A percentile compares a stretch with the other conserved stretches of the same genome.
phyloP scores from a whole-genome alignment of 306 rosid species.

The Vicia faba region DNA sequence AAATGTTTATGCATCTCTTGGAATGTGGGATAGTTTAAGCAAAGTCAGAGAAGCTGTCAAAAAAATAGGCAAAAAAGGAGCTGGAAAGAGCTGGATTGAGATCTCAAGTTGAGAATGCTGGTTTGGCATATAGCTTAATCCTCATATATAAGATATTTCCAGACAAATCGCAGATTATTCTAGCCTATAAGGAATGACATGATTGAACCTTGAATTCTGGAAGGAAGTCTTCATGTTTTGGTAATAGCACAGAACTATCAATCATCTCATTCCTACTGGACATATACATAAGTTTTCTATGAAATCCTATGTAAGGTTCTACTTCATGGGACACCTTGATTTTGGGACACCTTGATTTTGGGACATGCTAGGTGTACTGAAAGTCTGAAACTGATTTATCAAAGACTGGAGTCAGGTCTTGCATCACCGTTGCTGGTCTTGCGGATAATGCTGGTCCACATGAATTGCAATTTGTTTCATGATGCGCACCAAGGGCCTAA shows the following conservation, averaged over 20 bases:
- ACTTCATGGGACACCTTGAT: conserved; percentile 66
- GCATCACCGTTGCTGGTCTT: conserved; percentile 68
- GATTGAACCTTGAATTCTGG: conserved; percentile 32
- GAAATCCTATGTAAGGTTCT: conserved; percentile 46
- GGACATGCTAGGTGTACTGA: conserved; percentile 72
- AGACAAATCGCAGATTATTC: conserved; percentile 18
- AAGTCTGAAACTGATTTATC: conserved; percentile 54
- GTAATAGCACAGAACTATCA: conserved; percentile 16
- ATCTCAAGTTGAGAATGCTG: conserved; percentile 52
- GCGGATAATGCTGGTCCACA: conserved; percentile 45
- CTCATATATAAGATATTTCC: conserved; percentile 7
- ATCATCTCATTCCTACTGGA: conserved; percentile 52
- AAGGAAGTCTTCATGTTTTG: conserved; percentile 29
- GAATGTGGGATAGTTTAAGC: conserved; percentile 77
- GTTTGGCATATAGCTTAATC: conserved; percentile 26
- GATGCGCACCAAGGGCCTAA: conserved; percentile 65
- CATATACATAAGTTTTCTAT: conserved; percentile 69
- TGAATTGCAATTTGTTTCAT: conserved; percentile 55
- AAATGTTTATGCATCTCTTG: conserved; percentile 71
- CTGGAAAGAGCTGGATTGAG: conserved; percentile 93
- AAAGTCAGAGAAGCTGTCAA: conserved; percentile 59
- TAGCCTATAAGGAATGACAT: background rate
- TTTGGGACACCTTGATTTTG: conserved; percentile 58
- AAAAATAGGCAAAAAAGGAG: conserved; percentile 59
- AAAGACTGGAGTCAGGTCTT: conserved; percentile 60